Conservation (phyloP, 768 basidiomycete species). For the Pleurotus djamor region DNA sequence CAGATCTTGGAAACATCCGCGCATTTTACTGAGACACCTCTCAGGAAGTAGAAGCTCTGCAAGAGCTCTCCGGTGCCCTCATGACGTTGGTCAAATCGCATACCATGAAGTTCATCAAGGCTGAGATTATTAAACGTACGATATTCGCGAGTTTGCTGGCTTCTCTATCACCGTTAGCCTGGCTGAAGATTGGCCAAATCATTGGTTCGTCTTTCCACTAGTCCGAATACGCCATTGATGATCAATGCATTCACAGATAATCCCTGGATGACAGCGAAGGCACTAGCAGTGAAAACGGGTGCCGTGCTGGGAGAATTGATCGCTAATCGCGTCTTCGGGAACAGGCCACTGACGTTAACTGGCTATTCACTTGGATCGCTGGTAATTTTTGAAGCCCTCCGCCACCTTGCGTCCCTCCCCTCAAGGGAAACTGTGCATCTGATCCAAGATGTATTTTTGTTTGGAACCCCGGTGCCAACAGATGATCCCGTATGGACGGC, state of each 20-base stretch:
- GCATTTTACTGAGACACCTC: neutral
- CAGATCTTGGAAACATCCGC: neutral
- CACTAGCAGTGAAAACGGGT: constrained; percentile 51
- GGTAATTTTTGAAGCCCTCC: constrained; percentile 56
- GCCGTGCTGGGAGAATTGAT: constrained; percentile 52
- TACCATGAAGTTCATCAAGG: constrained; percentile 48
- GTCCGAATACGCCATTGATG: neutral
- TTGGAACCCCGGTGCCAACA: constrained; percentile 45
- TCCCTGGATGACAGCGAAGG: constrained; percentile 56
- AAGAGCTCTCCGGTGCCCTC: constrained; percentile 47
- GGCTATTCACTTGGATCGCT: constrained; percentile 57
- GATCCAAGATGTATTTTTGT: constrained; percentile 53
- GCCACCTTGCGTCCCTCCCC: constrained; percentile 40
- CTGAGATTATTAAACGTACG: constrained; percentile 47
- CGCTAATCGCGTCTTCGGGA: constrained; percentile 47
- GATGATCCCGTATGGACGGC: constrained; percentile 40
- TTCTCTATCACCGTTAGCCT: constrained; percentile 48
- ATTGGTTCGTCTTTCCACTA: constrained; percentile 34
- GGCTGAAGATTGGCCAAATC: constrained; percentile 50
- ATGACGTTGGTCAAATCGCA: constrained; percentile 39
- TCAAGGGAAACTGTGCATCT: constrained; percentile 42
- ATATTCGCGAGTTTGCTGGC: constrained; percentile 46
- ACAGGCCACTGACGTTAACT: constrained; percentile 50
- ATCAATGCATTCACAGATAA: constrained; percentile 35
- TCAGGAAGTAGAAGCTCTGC: constrained; percentile 55